A percentile compares a stretch with the other conserved stretches of the same genome.
phyloP scores from a whole-genome alignment of 352 stramenopile genomes.

The Salisapilia sapeloensis region DNA sequence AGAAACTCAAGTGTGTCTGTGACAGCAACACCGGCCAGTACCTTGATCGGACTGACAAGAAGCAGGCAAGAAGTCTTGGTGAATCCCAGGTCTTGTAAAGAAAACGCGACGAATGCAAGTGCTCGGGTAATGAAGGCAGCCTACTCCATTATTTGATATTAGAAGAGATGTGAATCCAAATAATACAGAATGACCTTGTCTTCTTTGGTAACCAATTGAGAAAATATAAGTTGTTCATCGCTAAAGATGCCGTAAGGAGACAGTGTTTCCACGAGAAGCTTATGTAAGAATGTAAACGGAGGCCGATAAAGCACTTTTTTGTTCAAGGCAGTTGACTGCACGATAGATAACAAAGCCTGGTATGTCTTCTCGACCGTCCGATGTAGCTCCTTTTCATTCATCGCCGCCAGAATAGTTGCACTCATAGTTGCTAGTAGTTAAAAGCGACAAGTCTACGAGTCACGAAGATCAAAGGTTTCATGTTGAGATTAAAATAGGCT shows the following conservation, averaged over 20 bases:
- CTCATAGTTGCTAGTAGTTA: too few relatives aligned
- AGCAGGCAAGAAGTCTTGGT: constrained; percentile 48
- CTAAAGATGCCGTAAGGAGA: constrained; percentile 44
- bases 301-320: constrained; percentile 47
- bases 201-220: constrained; percentile 39
- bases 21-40: constrained; percentile 48
- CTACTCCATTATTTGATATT: constrained; percentile 7
- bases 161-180: not conserved
- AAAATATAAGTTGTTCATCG: constrained; percentile 40
- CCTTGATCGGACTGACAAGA: constrained; percentile 70
- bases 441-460: too few relatives aligned
- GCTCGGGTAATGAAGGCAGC: constrained; percentile 61
- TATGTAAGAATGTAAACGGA: constrained; percentile 74
- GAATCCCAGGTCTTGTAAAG: constrained; percentile 17
- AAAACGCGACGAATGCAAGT: constrained; percentile 53
- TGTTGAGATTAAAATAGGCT: too few relatives aligned
- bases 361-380: constrained; percentile 40
- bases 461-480: too few relatives aligned
- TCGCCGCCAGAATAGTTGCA: too few relatives aligned
- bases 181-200: constrained; percentile 26
- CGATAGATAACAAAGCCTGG: constrained; percentile 29
- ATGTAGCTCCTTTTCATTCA: not conserved
- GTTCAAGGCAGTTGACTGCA: constrained; percentile 50
- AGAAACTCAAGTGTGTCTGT: constrained; percentile 60
- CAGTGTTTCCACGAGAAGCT: constrained; percentile 54